Evolutionary conservation across 805 yeast species (phyloP).

Genomic region (Candida krabiensis): DNA sequence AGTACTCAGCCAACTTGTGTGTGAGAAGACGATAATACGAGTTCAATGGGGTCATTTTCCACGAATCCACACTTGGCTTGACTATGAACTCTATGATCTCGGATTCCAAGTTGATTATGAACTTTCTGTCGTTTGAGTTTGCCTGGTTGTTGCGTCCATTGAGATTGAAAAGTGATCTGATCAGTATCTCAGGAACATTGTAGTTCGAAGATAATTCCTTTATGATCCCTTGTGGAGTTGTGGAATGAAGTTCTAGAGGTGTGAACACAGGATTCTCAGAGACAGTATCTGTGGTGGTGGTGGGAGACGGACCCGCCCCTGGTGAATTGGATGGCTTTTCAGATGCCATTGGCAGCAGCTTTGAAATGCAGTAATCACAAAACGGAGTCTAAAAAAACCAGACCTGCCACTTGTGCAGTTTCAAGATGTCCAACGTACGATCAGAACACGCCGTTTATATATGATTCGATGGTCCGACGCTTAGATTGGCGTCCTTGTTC

Average conservation of each 20-base stretch:
- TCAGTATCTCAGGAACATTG: constrained; percentile 29
- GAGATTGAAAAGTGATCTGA: constrained; percentile 31
- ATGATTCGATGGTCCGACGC: no score
- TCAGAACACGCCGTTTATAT: no score
- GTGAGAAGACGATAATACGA: constrained; percentile 67
- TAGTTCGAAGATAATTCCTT: constrained; percentile 23
- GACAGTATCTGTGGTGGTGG: background rate
- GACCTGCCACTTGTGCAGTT: no score
- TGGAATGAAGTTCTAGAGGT: constrained; percentile 18
- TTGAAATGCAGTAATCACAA: no score
- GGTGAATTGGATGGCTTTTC: background rate
- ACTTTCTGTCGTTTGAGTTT: constrained; percentile 41
- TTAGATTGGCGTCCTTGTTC: no score
- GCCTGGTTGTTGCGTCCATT: constrained; percentile 23
- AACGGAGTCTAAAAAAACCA: no score
- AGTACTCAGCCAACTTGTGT: constrained; percentile 71
- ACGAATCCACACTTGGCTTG: constrained; percentile 38
- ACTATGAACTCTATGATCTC: constrained; percentile 46
- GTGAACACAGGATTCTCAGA: constrained; percentile 10
- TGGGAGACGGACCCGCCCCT: no score
- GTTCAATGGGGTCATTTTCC: constrained; percentile 56
- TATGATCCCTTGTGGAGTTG: constrained; percentile 16
- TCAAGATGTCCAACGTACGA: no score
- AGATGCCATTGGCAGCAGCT: constrained; percentile 1
- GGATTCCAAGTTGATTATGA: constrained; percentile 49